Evolutionary conservation across 2,329 filamentous ascomycete species (phyloP).

Genomic region (Neoarthrinium moseri): DNA sequence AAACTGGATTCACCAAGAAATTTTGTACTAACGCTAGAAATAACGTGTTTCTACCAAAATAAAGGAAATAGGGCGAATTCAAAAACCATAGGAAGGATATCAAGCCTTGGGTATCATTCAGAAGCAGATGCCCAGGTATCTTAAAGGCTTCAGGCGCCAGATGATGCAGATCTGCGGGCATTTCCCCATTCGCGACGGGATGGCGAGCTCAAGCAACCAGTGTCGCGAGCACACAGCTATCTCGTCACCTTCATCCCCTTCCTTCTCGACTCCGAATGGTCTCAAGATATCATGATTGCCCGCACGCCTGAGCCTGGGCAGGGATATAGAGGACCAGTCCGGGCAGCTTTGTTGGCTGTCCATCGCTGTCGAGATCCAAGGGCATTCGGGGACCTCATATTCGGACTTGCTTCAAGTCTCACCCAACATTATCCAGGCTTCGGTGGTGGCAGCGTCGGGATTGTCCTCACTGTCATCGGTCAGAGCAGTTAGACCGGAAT

Average conservation of each 20-base stretch:
- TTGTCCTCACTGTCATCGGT: neutral
- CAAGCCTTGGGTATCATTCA: neutral
- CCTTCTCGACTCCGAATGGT: neutral
- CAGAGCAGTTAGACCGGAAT: neutral
- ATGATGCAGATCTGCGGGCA: neutral
- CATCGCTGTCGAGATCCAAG: slow-evolving; percentile 5
- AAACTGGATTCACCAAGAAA: neutral
- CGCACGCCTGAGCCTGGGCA: neutral
- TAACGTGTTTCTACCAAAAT: neutral
- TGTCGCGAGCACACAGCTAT: slow-evolving; percentile 3
- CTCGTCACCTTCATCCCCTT: neutral
- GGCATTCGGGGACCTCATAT: neutral
- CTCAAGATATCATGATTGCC: neutral
- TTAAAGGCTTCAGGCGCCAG: neutral
- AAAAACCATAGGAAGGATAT: neutral
- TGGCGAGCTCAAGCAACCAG: neutral
- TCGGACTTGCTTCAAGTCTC: slow-evolving; percentile 6
- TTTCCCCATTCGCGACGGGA: neutral
- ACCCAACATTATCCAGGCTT: slow-evolving; percentile 8
- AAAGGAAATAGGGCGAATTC: neutral
- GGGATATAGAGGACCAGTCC: slow-evolving; percentile 5
- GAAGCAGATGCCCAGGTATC: neutral
- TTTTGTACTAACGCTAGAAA: slow-evolving; percentile 7
- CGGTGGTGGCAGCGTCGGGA: neutral
- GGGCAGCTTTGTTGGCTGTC: neutral